Conservation (phyloP, 129 eudicot species). For the Silybum marianum region DNA sequence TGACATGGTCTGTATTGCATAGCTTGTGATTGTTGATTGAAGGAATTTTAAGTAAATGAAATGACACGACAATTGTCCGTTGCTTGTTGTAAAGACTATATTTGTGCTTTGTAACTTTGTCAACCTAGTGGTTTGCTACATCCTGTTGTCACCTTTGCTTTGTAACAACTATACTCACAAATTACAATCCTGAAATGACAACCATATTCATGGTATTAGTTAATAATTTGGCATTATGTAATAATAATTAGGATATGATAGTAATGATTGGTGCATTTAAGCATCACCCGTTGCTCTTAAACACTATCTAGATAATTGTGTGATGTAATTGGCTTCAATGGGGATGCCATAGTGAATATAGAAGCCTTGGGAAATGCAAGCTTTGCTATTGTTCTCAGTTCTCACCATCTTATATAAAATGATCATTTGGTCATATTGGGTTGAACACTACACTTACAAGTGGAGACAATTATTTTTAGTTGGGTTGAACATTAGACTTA, state of each 20-base stretch:
- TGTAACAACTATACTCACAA: constrained; percentile 1
- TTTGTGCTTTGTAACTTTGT: not conserved
- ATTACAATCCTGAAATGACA: not conserved
- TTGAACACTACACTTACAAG: not conserved
- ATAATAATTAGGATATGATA: constrained; percentile 4
- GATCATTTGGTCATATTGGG: not conserved
- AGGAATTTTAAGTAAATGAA: not conserved
- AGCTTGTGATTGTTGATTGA: not conserved
- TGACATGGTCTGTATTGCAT: constrained; percentile 7
- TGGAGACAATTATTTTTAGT: not conserved
- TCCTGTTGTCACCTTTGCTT: not conserved
- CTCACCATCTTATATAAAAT: constrained; percentile 2
- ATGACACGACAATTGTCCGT: not conserved
- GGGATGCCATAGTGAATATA: not conserved
- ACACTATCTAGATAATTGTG: not conserved
- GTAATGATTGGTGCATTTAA: not conserved
- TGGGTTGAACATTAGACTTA: not conserved
- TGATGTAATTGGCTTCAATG: not conserved
- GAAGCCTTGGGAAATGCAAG: not conserved
- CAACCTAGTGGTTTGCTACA: constrained; percentile 2
- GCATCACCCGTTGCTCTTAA: not conserved
- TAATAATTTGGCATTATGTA: not conserved
- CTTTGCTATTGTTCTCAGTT: constrained; percentile 10
- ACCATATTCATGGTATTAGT: not conserved
- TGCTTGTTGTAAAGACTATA: constrained; percentile 8